Evolutionary conservation across 2,329 filamentous ascomycete genomes (phyloP), one percentile per base, ranked within the genome.

Genomic region (Neoarthrinium moseri): DNA sequence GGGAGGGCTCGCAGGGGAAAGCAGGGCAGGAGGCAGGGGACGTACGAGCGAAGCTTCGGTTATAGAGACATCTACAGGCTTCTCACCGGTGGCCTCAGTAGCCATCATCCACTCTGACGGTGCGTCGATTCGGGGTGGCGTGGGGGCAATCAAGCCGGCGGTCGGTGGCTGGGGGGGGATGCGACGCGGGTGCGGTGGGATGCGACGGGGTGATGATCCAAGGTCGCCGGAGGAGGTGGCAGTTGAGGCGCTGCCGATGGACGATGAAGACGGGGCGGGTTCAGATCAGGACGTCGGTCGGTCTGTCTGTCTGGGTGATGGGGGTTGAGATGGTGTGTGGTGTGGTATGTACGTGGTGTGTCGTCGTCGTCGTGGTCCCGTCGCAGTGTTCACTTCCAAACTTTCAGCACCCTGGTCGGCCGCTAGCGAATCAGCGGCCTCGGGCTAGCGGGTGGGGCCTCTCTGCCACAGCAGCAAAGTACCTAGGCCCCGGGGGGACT

Each of bases 1-100:
- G 17, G 10, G 30, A 27, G 20, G 35, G 11, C 15, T 26, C 18
- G 22, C n/a, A 21, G 21, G 18, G 27, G n/a, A 13, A 36, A n/a
- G 5, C 6, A 6, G 22, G 8, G 33, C 27, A 24, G 37, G 24
- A 33, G 17, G 44, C 15, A 43, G 36, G 26, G 33, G 40, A 63
- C 62, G 61, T 56, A 65, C 62, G 50, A 54, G 54, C 48, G 58
- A 55, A 51, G 58, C 56, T 52, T 63, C 61, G 53, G 52, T 60
- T 53, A 55, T 49, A 57, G 58, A 58, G 56, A 58, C 62, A 61
- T 64, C 61, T 47, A 57, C 57, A 48, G 57, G 59, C 53, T 59
- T 53, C 52, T 54, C 50, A 44, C 55, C 48, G 48, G 52, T 60
- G 57, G 61, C 59, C 59, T 62, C 59, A 52, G 61, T 57, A 59